These are phyloP conservation scores for Wallacemonas sp. DNA, from an alignment of 208 protist genomes.

Conservation along the genomic window DNA sequence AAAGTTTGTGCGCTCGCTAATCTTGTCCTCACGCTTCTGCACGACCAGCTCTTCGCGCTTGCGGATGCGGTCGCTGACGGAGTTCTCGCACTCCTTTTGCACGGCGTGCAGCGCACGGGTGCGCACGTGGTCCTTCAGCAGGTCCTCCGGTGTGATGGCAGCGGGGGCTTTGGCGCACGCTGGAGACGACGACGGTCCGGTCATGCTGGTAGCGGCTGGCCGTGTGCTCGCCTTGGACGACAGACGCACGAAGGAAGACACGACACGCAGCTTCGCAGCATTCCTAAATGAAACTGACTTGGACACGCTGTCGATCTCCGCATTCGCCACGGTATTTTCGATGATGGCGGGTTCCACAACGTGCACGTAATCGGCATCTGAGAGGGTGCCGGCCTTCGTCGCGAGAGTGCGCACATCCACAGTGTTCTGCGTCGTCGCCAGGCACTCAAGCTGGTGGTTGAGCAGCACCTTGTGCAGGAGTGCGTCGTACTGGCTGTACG, in stretches of 20 bases:
- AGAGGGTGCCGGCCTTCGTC: conserved; percentile 27
- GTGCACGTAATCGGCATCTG: conserved; percentile 55
- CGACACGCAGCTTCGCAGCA: conserved; percentile 56
- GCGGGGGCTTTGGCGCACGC: conserved; percentile 9
- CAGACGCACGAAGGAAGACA: conserved; percentile 46
- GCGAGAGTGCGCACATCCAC: conserved; percentile 46
- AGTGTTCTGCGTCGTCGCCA: conserved; percentile 38
- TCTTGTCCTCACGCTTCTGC: conserved; percentile 28
- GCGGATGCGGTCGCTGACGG: conserved; percentile 28
- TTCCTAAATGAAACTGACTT: conserved; percentile 61
- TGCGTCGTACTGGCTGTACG: conserved; percentile 16
- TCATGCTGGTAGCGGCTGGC: conserved; percentile 14
- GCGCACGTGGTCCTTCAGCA: conserved; percentile 35
- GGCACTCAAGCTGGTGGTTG: conserved; percentile 53
- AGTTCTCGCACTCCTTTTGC: conserved; percentile 38
- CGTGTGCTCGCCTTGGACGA: conserved; percentile 26
- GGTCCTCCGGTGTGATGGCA: conserved; percentile 25
- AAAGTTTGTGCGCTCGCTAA: conserved; percentile 35
- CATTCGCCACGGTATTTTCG: conserved; percentile 44
- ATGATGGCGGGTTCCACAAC: conserved; percentile 64
- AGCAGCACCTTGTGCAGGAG: conserved; percentile 48
- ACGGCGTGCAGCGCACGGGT: conserved; percentile 37
- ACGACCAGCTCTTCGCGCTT: conserved; percentile 30
- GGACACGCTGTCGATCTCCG: conserved; percentile 74
- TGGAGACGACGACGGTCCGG: conserved; percentile 13